Base-by-base conservation (phyloP, 768 basidiomycete species). In the Solioccasus polychromus region DNA sequence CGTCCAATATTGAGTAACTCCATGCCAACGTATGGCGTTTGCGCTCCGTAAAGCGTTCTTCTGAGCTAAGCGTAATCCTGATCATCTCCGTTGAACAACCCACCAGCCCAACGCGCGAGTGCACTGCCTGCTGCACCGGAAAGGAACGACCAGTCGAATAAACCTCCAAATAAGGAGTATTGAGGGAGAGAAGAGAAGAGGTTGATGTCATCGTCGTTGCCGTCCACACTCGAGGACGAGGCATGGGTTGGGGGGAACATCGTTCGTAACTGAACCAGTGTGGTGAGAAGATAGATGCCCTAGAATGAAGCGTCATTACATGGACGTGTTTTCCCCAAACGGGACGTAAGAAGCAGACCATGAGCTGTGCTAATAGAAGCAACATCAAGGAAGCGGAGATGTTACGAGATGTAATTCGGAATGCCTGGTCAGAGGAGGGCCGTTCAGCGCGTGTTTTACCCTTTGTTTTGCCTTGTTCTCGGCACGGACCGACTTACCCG, bases 261-360 rank as follows among this genome's bases (percentile, higher is more conserved):
- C 22, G 83, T 81, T 31, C 89, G 83, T 36, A 92, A 73, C 62
- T 92, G 90, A 11, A 92, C 82, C 38, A 92, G 68, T 0, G 88
- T 92, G 4, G 88, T 83, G 23, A 92, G 77, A 28, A 92, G 77
- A 60, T 92, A 92, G 34, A 88, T 85, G 10, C 84, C 86, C 89
- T 92, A 23, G 32, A 52, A 51, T 35, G 28, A 44, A 44, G 20
- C 15, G 40, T 23, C 44, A 31, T 37, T 19, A 18, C 29, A 38
- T 39, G 28, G 26, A 44, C 25, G 29, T 19, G 11, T 36, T 25
- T n/a, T 44, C 45, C 45, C 42, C 30, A 19, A 39, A 49, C 25
- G 31, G 32, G 44, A 53, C 34, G 49, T 24, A 29, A 45, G 58
- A 52, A 46, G 44, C 48, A 58, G 52, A 88, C 89, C 89, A 92